Conservation (phyloP, 176 grass and related monocot genomes). For the Saccharum spontaneum region DNA sequence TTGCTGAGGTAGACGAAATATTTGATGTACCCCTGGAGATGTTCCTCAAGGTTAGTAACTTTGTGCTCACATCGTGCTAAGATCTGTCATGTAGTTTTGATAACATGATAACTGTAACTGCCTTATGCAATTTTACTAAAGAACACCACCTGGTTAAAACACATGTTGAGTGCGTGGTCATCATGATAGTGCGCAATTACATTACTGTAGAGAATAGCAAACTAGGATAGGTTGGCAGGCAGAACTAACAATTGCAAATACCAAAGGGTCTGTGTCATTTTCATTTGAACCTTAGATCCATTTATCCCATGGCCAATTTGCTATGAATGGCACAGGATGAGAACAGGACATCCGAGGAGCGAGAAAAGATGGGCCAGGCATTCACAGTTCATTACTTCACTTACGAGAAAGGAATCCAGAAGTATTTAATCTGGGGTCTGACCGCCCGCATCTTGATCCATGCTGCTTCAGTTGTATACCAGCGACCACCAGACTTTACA, state of each 20-base stretch:
- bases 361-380: slow-evolving; percentile 63
- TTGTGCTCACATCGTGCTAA: slow-evolving; percentile 23
- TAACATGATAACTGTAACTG: neutral
- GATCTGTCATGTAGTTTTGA: neutral
- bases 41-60: slow-evolving; percentile 74
- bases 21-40: slow-evolving; percentile 74
- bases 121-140: neutral
- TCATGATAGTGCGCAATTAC: neutral
- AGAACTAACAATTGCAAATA: neutral
- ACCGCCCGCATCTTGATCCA: slow-evolving; percentile 71
- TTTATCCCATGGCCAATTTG: neutral
- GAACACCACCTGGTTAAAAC: neutral
- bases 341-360: slow-evolving; percentile 51
- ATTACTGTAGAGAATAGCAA: slow-evolving; percentile 9
- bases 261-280: neutral
- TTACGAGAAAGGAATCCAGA: slow-evolving; percentile 34
- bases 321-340: slow-evolving; percentile 43
- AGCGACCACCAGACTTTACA: slow-evolving; percentile 49
- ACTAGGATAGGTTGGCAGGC: neutral
- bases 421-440: slow-evolving; percentile 66
- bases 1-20: slow-evolving; percentile 55
- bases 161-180: too few species aligned
- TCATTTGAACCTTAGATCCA: neutral
- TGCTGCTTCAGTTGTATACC: slow-evolving; percentile 60
- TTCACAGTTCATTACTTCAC: slow-evolving; percentile 65